Conservation (phyloP, 192 early-diverging fungal species). For the Spinellus fusiger region DNA sequence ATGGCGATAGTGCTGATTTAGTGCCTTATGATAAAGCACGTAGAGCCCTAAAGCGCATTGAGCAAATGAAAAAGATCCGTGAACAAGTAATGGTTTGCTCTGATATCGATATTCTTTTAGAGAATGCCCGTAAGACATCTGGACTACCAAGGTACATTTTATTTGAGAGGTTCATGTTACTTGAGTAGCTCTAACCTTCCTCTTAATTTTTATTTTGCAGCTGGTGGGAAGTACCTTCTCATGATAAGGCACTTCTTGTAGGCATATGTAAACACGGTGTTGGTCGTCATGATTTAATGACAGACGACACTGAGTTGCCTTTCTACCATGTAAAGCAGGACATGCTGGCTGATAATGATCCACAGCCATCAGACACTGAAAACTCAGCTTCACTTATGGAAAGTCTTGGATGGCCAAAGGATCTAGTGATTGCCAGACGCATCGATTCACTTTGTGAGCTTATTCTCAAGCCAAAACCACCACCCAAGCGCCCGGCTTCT, state of each 20-base stretch:
- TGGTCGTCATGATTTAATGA: conserved; percentile 59
- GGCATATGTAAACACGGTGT: conserved; percentile 69
- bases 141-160: conserved; percentile 38
- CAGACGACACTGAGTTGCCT: conserved; percentile 50
- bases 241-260: conserved; percentile 61
- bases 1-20: conserved; percentile 36
- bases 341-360: conserved; percentile 10
- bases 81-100: conserved; percentile 55
- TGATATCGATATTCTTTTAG: conserved; percentile 39
- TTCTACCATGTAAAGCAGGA: conserved; percentile 38
- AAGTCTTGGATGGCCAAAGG: conserved; percentile 49
- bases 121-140: conserved; percentile 41
- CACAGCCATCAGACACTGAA: conserved; percentile 1
- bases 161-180: not conserved
- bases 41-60: conserved; percentile 61
- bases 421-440: conserved; percentile 45
- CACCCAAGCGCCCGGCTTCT: conserved; percentile 32
- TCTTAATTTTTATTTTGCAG: conserved; percentile 26
- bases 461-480: conserved; percentile 42
- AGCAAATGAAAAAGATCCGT: conserved; percentile 61
- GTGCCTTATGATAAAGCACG: conserved; percentile 65
- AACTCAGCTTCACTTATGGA: conserved; percentile 24
- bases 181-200: not conserved
- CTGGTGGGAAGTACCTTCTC: conserved; percentile 68
- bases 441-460: conserved; percentile 48